Evolutionary conservation across 805 yeast genomes (phyloP), one percentile per base, ranked within the genome.

Genomic region (Cephaloascus albidus): DNA sequence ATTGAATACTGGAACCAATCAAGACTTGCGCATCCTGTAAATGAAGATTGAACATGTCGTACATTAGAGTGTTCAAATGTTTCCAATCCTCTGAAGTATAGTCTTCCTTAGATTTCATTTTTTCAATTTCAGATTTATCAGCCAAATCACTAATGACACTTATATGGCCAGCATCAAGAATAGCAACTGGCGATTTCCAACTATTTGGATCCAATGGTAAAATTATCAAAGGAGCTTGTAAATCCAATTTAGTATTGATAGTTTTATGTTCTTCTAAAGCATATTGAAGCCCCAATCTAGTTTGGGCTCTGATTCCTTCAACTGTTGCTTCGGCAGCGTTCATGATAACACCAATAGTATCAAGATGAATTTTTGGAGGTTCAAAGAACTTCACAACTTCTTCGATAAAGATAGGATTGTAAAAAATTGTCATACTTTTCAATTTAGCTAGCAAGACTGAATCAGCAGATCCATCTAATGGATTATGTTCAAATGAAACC

Each of bases 211-310:
- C 85, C 26, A 87, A 65, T 0, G 98, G 98, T 15, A 93, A 50
- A 6, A 90, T 82, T 18, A 94, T 78, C 47, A 93, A 65, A 0
- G 99, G 99, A 0, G 97, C 95, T 53, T 89, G 96, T 35, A 94
- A 66, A 59, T 94, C 97, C 44, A 93, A 72, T 50, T 85, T 78
- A 19, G 88, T 74, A 52, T 88, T 81, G 41, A 88, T 60, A 0
- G 97, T 90, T 54, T 88, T 89, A 60, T 93, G 99, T 50, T 90
- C 96, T 45, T 88, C 95, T 48, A 94, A 69, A 0, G 96, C 93
- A 47, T 93, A 88, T 60, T 90, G 95, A 17, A 93, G 69, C 0
- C 97, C 97, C 45, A 93, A 72, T 51, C 96, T 69, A 0, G 97
- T 93, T 54, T 88, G 96, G 19, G 80, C 69, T 0, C 97, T 81